Percentiles rank a stretch among this genome's conserved stretches.
Conservation (phyloP, 441 rosid species). For the Adansonia madagascariensis region DNA sequence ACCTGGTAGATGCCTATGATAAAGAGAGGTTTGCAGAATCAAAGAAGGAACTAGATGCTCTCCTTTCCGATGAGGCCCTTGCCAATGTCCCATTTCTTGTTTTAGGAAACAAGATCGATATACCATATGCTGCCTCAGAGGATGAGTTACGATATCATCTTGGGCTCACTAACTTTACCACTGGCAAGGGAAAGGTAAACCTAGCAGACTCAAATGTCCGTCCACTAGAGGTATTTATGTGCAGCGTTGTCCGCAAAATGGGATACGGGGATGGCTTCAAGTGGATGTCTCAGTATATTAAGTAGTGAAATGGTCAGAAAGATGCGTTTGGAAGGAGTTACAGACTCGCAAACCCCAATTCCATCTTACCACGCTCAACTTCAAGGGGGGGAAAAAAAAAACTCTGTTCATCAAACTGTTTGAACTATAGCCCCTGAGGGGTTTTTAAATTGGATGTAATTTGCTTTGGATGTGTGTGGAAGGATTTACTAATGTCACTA, state of each 20-base stretch:
- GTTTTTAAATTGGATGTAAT: constrained; percentile 25
- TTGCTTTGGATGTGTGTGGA: constrained; percentile 37
- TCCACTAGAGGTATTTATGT: too few relatives aligned
- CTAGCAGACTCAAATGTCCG: constrained; percentile 32
- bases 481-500: constrained; percentile 36
- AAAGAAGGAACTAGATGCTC: too few relatives aligned
- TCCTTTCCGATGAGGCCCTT: constrained; percentile 78
- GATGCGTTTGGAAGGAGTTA: constrained; percentile 21
- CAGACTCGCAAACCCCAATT: constrained; percentile 12
- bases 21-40: too few relatives aligned
- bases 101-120: constrained; percentile 49
- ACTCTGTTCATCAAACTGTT: constrained; percentile 19
- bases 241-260: constrained; percentile 34
- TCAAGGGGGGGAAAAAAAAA: background rate
- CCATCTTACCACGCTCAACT: background rate
- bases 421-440: constrained; percentile 26
- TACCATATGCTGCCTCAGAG: too few relatives aligned
- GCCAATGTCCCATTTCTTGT: constrained; percentile 80
- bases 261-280: constrained; percentile 84
- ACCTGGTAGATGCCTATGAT: too few relatives aligned
- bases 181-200: constrained; percentile 84
- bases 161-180: constrained; percentile 82
- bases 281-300: constrained; percentile 65
- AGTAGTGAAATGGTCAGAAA: constrained; percentile 39
- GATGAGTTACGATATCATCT: constrained; percentile 26